Evolutionary conservation across 2,329 filamentous ascomycete species (phyloP).

Genomic region (Fusarium domesticum): DNA sequence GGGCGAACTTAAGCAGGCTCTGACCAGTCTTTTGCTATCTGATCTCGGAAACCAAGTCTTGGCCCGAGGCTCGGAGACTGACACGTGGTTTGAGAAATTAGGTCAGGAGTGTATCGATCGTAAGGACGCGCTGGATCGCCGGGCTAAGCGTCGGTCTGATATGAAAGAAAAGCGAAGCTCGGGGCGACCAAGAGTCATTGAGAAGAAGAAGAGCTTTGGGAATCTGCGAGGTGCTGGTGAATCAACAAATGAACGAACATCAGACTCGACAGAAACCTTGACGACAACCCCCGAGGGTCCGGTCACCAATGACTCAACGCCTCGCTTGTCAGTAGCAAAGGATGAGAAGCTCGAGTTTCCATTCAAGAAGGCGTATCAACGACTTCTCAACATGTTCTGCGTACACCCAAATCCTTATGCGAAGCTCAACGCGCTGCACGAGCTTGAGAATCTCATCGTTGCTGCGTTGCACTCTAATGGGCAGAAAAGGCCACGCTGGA

Average conservation of each 20-base stretch:
- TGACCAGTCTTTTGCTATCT: constrained; percentile 82
- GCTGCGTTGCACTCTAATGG: constrained; percentile 57
- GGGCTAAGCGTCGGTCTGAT: constrained; percentile 39
- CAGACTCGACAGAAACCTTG: constrained; percentile 39
- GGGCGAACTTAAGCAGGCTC: constrained; percentile 69
- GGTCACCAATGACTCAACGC: constrained; percentile 26
- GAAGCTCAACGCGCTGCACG: constrained; percentile 79
- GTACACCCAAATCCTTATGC: constrained; percentile 83
- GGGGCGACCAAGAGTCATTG: constrained; percentile 51
- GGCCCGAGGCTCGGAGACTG: constrained; percentile 87
- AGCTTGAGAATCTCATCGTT: constrained; percentile 78
- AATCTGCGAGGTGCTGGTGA: constrained; percentile 56
- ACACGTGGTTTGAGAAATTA: constrained; percentile 75
- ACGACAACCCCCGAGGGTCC: constrained; percentile 42
- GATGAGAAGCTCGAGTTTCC: constrained; percentile 60
- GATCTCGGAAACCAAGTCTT: constrained; percentile 86
- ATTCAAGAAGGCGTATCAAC: constrained; percentile 75
- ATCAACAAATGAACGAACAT: constrained; percentile 32
- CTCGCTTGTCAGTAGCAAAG: constrained; percentile 21
- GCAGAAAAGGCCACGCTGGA: constrained; percentile 36
- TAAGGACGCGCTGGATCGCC: constrained; percentile 53
- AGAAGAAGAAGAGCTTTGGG: constrained; percentile 67
- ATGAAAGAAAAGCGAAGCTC: constrained; percentile 46
- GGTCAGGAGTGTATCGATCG: constrained; percentile 64
- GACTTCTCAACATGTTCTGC: constrained; percentile 80